These are phyloP conservation scores for Marsdenia floribunda DNA, from an alignment of 257 asterid species.

Conservation along the genomic window DNA sequence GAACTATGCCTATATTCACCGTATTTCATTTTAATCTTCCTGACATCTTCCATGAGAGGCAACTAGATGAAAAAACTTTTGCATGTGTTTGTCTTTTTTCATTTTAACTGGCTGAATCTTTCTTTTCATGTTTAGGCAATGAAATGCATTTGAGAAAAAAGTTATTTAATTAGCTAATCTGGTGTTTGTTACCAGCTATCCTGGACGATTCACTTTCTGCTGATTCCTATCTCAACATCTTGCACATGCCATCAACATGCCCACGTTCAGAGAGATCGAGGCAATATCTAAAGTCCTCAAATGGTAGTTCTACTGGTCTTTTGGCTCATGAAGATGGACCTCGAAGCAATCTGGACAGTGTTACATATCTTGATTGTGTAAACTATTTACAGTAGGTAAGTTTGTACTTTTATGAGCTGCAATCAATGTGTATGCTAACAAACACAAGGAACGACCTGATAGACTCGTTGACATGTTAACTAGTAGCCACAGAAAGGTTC, in stretches of 20 bases:
- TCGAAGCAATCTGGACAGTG: conserved; percentile 87
- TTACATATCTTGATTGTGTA: conserved; percentile 80
- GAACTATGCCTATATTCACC: neutral
- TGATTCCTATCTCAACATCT: conserved; percentile 90
- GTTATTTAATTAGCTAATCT: conserved; percentile 9
- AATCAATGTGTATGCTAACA: conserved; percentile 91
- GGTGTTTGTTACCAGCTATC: conserved; percentile 72
- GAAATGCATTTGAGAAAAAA: neutral
- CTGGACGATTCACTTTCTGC: conserved; percentile 97
- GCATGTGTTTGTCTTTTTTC: neutral
- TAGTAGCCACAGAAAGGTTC: conserved; percentile 96
- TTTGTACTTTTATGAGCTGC: conserved; percentile 74
- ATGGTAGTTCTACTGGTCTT: conserved; percentile 40
- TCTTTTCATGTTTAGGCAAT: neutral
- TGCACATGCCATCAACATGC: conserved; percentile 92
- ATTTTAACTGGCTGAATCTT: neutral
- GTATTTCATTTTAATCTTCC: neutral
- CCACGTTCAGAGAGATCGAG: conserved; percentile 97
- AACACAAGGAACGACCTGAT: conserved; percentile 97
- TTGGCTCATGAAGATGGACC: conserved; percentile 66
- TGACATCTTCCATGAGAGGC: neutral
- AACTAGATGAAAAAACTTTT: neutral
- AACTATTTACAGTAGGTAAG: conserved; percentile 85
- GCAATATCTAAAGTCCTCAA: conserved; percentile 54
- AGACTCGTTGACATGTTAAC: conserved; percentile 98